A percentile compares a stretch with the other conserved stretches of the same genome.
phyloP scores from a whole-genome alignment of 257 asterid species.

The Nicotiana tomentosiformis region DNA sequence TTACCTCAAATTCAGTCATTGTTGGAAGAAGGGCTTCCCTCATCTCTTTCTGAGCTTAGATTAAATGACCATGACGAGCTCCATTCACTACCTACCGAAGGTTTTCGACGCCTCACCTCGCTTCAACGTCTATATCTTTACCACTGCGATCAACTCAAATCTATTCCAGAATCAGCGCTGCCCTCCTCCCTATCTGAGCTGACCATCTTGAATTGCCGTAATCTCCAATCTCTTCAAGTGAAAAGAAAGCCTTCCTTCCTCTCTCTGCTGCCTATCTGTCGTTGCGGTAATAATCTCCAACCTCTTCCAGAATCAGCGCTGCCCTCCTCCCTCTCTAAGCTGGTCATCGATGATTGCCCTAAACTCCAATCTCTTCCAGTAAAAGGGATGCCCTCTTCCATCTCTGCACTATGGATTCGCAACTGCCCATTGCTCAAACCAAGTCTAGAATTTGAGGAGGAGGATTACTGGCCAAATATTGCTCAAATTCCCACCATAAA shows the following conservation, averaged over 20 bases:
- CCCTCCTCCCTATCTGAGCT: no score
- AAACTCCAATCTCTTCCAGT: neutral
- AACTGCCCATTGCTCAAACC: neutral
- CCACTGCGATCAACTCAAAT: neutral
- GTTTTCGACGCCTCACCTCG: neutral
- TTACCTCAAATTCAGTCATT: no score
- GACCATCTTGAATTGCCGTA: fast-evolving
- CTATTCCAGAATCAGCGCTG: no score
- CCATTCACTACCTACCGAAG: neutral
- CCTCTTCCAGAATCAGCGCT: neutral
- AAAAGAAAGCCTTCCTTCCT: no score
- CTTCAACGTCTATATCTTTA: neutral
- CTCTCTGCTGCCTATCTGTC: no score
- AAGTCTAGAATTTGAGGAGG: neutral
- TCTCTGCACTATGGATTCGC: neutral
- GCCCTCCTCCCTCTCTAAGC: neutral
- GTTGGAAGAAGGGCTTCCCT: no score
- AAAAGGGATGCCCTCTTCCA: slow-evolving; percentile 5
- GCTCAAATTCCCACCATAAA: neutral
- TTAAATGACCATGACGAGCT: neutral
- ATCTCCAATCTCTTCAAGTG: neutral
- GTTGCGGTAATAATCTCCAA: no score
- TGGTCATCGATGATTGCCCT: neutral
- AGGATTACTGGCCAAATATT: slow-evolving; percentile 7
- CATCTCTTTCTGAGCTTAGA: no score